Conservation (phyloP, 257 asterid genomes). For the Anisodus tanguticus region DNA sequence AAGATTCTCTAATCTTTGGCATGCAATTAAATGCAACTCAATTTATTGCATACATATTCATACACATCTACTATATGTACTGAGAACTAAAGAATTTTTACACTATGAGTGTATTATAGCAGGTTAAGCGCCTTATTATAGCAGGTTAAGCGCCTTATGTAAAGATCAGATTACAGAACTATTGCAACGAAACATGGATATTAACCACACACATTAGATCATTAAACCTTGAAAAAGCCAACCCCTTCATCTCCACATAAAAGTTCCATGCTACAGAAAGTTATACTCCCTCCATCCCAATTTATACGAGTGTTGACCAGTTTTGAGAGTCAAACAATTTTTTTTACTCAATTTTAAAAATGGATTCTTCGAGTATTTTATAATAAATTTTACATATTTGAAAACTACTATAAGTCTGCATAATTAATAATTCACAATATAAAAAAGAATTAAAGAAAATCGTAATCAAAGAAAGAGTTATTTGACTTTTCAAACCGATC, state of each 20-base stretch:
- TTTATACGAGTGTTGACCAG: too few species aligned
- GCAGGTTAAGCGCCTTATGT: background rate
- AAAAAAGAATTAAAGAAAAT: too few species aligned
- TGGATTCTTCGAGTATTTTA: too few species aligned
- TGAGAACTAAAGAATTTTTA: background rate
- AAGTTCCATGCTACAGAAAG: background rate
- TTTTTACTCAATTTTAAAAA: too few species aligned
- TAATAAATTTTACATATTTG: too few species aligned
- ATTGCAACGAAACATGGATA: background rate
- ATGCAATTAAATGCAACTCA: background rate
- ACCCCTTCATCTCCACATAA: background rate
- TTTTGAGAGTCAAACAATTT: too few species aligned
- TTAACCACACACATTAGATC: background rate
- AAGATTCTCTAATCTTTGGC: background rate
- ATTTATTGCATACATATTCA: background rate
- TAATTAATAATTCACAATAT: too few species aligned
- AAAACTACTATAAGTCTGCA: too few species aligned
- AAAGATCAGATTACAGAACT: background rate
- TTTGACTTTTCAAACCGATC: too few species aligned
- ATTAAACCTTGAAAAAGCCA: background rate
- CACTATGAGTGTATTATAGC: background rate
- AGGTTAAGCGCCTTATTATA: background rate
- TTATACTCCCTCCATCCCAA: too few species aligned
- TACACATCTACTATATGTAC: background rate
- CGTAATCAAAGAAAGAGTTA: too few species aligned